Conservation (phyloP, 495 filamentous ascomycete species). For the Peziza echinospora region DNA sequence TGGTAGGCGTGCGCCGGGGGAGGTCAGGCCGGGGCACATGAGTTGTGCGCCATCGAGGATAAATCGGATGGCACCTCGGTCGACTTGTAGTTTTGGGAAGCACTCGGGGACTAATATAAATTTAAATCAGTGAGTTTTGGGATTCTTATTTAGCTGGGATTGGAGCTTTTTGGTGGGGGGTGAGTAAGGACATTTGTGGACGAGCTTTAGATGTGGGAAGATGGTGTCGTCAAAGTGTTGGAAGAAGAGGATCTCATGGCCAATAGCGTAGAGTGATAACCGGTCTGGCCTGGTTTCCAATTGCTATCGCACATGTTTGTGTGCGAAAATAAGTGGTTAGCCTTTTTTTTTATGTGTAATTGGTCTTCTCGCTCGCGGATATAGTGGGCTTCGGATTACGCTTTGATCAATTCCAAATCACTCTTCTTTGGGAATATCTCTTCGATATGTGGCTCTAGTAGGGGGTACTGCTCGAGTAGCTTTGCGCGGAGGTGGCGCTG, state of each 20-base stretch:
- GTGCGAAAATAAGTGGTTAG: no score
- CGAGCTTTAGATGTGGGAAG: conserved; percentile 58
- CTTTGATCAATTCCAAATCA: conserved; percentile 76
- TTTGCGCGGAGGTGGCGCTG: conserved; percentile 68
- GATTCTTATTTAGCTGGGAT: conserved; percentile 23
- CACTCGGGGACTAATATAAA: conserved; percentile 30
- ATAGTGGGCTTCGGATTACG: conserved; percentile 23
- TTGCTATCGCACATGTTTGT: background rate
- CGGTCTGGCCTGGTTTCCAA: conserved; percentile 48
- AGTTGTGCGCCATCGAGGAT: conserved; percentile 79
- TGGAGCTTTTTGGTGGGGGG: conserved; percentile 25
- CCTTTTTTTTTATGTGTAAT: background rate
- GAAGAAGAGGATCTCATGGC: conserved; percentile 60
- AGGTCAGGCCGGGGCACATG: conserved; percentile 86
- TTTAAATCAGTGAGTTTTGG: background rate
- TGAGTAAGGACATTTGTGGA: conserved; percentile 32
- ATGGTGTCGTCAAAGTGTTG: conserved; percentile 61
- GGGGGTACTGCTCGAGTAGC: conserved; percentile 62
- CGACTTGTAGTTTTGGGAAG: conserved; percentile 50
- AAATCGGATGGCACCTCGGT: conserved; percentile 91
- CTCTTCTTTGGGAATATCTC: conserved; percentile 89
- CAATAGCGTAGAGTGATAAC: conserved; percentile 65
- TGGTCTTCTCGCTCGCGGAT: no score
- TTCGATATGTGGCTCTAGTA: conserved; percentile 73
- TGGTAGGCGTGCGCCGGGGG: conserved; percentile 55